Conservation (phyloP, 345 rosid species). For the Citrus sp. region DNA sequence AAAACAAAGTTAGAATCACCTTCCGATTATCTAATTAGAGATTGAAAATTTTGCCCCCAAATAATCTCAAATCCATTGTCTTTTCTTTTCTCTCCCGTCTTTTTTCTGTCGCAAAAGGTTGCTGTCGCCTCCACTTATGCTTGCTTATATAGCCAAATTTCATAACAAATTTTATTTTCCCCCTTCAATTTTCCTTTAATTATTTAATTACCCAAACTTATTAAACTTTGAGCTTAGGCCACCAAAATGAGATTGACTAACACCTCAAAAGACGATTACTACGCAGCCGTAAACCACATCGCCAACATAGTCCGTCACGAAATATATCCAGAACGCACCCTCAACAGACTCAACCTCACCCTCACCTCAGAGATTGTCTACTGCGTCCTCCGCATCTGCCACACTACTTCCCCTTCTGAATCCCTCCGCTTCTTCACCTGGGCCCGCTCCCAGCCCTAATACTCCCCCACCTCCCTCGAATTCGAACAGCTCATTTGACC, state of each 20-base stretch:
- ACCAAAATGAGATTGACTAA: not conserved
- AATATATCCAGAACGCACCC: conserved; percentile 73
- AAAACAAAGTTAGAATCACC: too few species aligned
- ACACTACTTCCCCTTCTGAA: conserved; percentile 47
- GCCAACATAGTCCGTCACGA: conserved; percentile 79
- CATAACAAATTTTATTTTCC: too few species aligned
- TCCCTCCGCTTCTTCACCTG: conserved; percentile 92
- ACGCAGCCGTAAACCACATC: conserved; percentile 70
- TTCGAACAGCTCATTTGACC: conserved; percentile 68
- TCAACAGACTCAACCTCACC: conserved; percentile 35
- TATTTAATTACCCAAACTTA: too few species aligned
- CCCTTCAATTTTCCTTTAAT: conserved; percentile 36
- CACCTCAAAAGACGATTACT: conserved; percentile 64
- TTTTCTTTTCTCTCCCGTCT: too few species aligned
- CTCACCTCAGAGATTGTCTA: conserved; percentile 68
- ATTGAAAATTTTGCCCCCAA: too few species aligned
- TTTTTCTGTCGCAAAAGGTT: too few species aligned
- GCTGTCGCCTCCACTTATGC: too few species aligned
- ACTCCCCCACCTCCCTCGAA: conserved; percentile 65
- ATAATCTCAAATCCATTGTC: too few species aligned
- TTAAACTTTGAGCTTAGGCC: conserved; percentile 61
- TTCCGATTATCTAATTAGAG: too few species aligned
- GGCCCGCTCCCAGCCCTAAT: conserved; percentile 41
- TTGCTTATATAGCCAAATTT: too few species aligned
- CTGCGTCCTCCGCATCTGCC: conserved; percentile 77